These are phyloP conservation scores for Solanum hybrid DNA, from an alignment of 305 asterid genomes.

Conservation along the genomic window DNA sequence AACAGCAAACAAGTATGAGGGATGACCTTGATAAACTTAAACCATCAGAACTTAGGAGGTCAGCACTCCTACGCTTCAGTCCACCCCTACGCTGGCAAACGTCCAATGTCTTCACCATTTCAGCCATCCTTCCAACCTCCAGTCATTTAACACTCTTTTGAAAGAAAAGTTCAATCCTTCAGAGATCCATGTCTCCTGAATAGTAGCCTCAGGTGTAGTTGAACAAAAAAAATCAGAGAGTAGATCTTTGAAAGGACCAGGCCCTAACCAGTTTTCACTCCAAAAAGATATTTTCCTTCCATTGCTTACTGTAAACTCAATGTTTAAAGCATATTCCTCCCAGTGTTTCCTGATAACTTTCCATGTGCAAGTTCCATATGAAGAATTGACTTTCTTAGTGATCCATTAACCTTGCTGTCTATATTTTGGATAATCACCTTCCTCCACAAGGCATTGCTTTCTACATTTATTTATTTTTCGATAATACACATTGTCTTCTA, in stretches of 20 bases:
- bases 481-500: not conserved
- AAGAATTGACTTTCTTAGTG: not conserved
- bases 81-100: not conserved
- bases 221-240: not conserved
- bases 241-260: not conserved
- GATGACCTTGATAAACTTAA: not conserved
- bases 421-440: not conserved
- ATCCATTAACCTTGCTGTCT: not conserved
- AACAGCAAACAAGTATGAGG: not conserved
- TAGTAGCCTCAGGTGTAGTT: not conserved
- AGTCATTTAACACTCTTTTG: not conserved
- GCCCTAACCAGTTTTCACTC: not conserved
- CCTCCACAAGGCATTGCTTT: not conserved
- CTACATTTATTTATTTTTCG: not conserved
- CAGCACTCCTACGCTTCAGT: not conserved
- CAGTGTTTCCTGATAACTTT: not conserved
- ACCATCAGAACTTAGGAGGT: not conserved
- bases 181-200: not conserved
- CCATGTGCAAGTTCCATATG: not conserved
- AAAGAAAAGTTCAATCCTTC: not conserved
- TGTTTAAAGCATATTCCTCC: not conserved
- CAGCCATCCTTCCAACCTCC: not conserved
- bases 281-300: not conserved
- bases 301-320: not conserved
- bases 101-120: not conserved